Base-by-base conservation (phyloP, 2,329 filamentous ascomycete species). In the Cladosporium sp. region DNA sequence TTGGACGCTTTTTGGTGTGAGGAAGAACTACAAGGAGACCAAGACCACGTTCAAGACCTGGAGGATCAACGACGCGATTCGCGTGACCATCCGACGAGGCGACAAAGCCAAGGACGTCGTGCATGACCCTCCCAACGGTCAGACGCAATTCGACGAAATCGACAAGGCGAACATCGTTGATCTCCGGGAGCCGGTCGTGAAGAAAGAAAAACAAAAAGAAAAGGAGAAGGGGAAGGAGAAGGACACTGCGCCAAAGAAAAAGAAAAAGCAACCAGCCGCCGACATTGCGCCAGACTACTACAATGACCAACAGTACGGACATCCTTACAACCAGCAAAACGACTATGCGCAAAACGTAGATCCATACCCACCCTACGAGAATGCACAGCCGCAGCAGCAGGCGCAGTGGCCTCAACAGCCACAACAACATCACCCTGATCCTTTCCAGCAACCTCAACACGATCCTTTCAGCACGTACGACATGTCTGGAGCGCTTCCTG, bases 1-100 rank as follows among this genome's bases (percentile, higher is more conserved):
- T 3, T 69, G 69, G 69, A 49, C 64, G 5, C 56, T 71, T 5
- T 56, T 66, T 3, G 63, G 67, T 31, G 67, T 68, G 53, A 65
- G 50, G 62, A 40, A 23, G 14, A 21, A 59, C 2, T 37, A 50
- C 62, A 23, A 53, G 21, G 62, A 65, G 44, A 21, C 16, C 5
- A 50, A n/a, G n/a, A 40, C 16, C 29, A 28, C 33, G 5, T 40
- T 58, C 37, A 40, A 49, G 28, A 59, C 33, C 29, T 31, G 18
- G 16, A 44, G 33, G n/a, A 37, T 63, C 61, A 63, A 63, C 50
- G 29, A 46, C 12, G 18, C 50, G 16, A 55, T 63, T 3, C 40
- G 56, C n/a, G 53, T 65, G 3, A 65, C 35, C 37, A 23, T 65
- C 2, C 18, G 31, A 1, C 62, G 62, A 31, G 37, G 57, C n/a